Base-by-base conservation (phyloP, 208 protist genomes). In the Tetramitus jugosus region DNA sequence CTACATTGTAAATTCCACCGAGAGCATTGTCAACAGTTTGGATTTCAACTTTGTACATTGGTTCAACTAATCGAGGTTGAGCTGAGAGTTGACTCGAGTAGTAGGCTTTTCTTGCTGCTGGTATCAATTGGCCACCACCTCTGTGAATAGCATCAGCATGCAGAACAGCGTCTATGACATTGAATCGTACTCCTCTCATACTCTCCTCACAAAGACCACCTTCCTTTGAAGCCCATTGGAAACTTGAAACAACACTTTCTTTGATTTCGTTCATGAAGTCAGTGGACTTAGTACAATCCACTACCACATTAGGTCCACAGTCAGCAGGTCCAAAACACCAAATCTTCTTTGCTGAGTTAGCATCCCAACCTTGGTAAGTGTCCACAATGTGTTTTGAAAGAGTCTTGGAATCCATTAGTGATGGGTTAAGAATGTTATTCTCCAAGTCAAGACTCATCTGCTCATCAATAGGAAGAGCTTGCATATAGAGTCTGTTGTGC, bases 1-100 rank as follows among this genome's bases (percentile, higher is more conserved):
- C 86, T n/a, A 94, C 90, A 56, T 77, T 80, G 89, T 99, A 98
- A 79, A 99, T 94, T 80, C 94, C 94, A 76, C 94, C 93, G 65
- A 98, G 93, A 53, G 91, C 93, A 31, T 77, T 29, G 37, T 87
- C 35, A 0, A 81, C 75, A 26, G 31, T 29, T 52, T 40, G 31
- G 60, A 91, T 90, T n/a, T 91, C 87, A 1, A 68, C 76, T 40
- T 87, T 64, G 81, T 83, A 91, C 1, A 90, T 56, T 1, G 88
- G 88, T 71, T 91, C 87, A 4, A 87, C 26, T n/a, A 91, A 53
- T 4, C 14, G 60, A 14, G 88, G 87, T 6, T 31, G 6, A 67
- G 84, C 80, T 13, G 31, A 60, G 14, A 91, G 72, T 39, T 74
- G n/a, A 52, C 72, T 39, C 10, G 79, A 87, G 53, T 80, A 86